Conservation (phyloP, 345 rosid species). For the Pugionium cornutum region DNA sequence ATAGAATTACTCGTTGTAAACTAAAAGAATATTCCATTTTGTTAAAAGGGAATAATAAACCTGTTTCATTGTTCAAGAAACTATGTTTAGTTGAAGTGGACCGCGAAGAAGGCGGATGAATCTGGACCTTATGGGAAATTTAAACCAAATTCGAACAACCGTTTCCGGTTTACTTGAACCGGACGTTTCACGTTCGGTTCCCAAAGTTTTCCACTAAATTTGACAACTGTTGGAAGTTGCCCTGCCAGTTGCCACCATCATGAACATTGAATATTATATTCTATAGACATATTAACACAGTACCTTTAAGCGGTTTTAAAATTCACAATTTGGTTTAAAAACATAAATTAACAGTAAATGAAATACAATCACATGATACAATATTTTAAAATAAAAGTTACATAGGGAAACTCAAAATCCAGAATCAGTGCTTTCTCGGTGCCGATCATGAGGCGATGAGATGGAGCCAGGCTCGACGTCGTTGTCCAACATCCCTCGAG, state of each 20-base stretch:
- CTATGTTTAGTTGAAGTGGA: constrained; percentile 2
- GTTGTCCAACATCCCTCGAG: constrained; percentile 34
- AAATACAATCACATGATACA: too few species aligned
- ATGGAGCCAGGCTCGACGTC: constrained; percentile 31
- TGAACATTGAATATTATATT: constrained; percentile 16
- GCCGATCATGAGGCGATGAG: constrained; percentile 22
- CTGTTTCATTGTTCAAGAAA: too few species aligned
- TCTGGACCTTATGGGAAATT: constrained; percentile 31
- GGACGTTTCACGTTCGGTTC: constrained; percentile 34
- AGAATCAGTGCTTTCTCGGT: constrained; percentile 31
- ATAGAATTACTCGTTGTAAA: too few species aligned
- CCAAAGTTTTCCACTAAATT: constrained; percentile 20
- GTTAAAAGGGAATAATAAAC: too few species aligned
- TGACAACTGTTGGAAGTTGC: not conserved
- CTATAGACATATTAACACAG: too few species aligned
- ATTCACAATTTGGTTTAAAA: too few species aligned
- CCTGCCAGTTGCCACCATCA: constrained; percentile 27
- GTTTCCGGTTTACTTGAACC: constrained; percentile 43
- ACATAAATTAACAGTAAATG: too few species aligned
- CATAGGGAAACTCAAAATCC: constrained; percentile 6
- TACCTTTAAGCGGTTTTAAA: too few species aligned
- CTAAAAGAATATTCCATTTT: too few species aligned
- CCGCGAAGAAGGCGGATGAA: constrained; percentile 32
- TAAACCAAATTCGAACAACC: constrained; percentile 29
- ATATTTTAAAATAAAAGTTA: too few species aligned